phyloP scores from a whole-genome alignment of 2,329 filamentous ascomycete species.

The Cercospora sojina region DNA sequence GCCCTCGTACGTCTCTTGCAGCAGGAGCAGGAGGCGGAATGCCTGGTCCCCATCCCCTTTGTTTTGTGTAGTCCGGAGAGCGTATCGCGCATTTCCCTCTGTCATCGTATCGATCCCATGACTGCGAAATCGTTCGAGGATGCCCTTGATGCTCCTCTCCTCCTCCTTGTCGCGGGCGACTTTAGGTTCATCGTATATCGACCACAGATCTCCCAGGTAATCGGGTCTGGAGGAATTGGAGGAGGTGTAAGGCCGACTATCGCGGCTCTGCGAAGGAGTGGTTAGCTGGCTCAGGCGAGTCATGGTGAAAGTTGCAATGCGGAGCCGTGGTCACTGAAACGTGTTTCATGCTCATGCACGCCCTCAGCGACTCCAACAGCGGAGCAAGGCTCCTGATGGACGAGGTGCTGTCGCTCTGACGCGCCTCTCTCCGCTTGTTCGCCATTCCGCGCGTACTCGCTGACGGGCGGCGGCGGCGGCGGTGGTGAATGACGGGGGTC shows the following conservation, averaged over 20 bases:
- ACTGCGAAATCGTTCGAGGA: constrained; percentile 54
- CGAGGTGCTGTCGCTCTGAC: background rate
- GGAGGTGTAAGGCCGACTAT: constrained; percentile 7
- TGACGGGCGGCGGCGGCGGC: background rate
- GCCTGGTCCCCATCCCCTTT: constrained; percentile 70
- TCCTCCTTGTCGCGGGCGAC: constrained; percentile 59
- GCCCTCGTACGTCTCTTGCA: constrained; percentile 78
- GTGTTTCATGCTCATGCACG: constrained; percentile 3
- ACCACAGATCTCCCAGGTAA: constrained; percentile 65
- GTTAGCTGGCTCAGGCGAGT: constrained; percentile 14
- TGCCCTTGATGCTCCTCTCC: constrained; percentile 55
- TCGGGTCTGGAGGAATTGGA: constrained; percentile 47
- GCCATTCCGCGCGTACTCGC: background rate
- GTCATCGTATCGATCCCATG: constrained; percentile 57
- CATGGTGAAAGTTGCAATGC: constrained; percentile 3
- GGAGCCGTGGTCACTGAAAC: constrained; percentile 9
- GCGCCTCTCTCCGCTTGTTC: background rate
- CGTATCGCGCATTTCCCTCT: constrained; percentile 63
- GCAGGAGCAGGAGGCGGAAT: constrained; percentile 71
- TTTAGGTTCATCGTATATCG: constrained; percentile 54
- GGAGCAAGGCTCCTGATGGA: constrained; percentile 5
- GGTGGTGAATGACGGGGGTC: constrained; percentile 10
- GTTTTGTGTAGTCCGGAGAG: constrained; percentile 60
- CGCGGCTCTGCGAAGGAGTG: constrained; percentile 18
- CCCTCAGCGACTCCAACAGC: background rate